Conservation (phyloP, 768 basidiomycete species). For the Podaxis sp. region DNA sequence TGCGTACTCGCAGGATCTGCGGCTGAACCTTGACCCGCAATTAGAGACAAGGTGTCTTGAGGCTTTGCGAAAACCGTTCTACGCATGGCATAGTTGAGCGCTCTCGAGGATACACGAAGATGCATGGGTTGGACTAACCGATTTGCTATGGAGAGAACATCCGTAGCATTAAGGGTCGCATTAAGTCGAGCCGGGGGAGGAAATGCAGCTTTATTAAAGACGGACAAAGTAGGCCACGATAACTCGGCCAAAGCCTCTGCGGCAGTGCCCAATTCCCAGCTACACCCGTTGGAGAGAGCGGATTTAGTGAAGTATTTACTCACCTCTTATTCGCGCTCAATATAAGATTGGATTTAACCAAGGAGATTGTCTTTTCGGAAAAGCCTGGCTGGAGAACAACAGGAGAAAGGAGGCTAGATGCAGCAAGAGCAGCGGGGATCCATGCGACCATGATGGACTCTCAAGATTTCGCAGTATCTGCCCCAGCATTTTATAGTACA, state of each 20-base stretch:
- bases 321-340: conserved; percentile 29
- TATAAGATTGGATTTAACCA: conserved; percentile 20
- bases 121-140: conserved; percentile 24
- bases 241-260: conserved; percentile 56
- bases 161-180: conserved; percentile 28
- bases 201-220: conserved; percentile 41
- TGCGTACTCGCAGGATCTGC: conserved; percentile 59
- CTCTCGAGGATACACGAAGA: not conserved
- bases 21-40: conserved; percentile 47
- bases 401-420: conserved; percentile 3
- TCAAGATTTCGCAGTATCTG: conserved; percentile 2
- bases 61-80: conserved; percentile 39
- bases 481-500: not conserved
- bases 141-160: conserved; percentile 41
- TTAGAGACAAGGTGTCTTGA: conserved; percentile 36
- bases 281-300: conserved; percentile 18
- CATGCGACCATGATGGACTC: not conserved
- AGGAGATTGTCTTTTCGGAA: conserved; percentile 20
- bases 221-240: conserved; percentile 46
- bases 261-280: conserved; percentile 62
- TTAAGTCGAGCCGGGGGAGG: conserved; percentile 36
- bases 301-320: not conserved
- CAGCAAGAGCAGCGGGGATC: not conserved
- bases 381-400: conserved; percentile 22
- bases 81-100: not conserved